These are phyloP conservation scores for Raffaelea ambrosiae DNA, from an alignment of 2,329 filamentous ascomycete species.

Conservation along the genomic window DNA sequence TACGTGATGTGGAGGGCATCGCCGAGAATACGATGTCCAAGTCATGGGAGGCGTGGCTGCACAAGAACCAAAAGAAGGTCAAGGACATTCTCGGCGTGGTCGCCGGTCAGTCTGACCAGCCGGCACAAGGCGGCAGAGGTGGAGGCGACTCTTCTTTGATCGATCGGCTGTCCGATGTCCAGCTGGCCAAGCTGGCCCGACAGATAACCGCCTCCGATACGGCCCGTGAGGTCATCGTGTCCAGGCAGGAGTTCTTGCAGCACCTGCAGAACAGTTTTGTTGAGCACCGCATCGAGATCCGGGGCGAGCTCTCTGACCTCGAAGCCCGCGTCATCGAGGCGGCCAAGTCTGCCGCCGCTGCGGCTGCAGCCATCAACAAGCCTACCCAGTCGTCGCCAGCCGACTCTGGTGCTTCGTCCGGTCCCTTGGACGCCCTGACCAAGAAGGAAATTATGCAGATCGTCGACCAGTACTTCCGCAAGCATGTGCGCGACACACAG, in stretches of 20 bases:
- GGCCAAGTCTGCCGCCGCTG: slow-evolving; percentile 3
- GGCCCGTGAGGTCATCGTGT: slow-evolving; percentile 30
- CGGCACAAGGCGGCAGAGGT: not conserved
- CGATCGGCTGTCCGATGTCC: slow-evolving; percentile 21
- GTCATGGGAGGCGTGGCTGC: slow-evolving; percentile 45
- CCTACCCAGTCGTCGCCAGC: not conserved
- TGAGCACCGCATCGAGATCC: slow-evolving; percentile 28
- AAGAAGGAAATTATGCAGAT: slow-evolving; percentile 31
- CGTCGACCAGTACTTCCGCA: slow-evolving; percentile 31
- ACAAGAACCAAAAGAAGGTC: slow-evolving; percentile 37
- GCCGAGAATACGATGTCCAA: slow-evolving; percentile 24
- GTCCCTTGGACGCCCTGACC: too few species aligned
- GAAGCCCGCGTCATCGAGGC: slow-evolving; percentile 17
- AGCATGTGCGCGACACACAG: slow-evolving; percentile 34
- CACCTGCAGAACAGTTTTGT: slow-evolving; percentile 31
- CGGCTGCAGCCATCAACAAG: not conserved
- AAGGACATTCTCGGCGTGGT: slow-evolving; percentile 16
- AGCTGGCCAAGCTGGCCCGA: slow-evolving; percentile 27
- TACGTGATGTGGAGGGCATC: slow-evolving; percentile 17
- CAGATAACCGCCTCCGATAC: slow-evolving; percentile 24
- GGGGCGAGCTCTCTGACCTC: slow-evolving; percentile 29
- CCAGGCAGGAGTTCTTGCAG: slow-evolving; percentile 39
- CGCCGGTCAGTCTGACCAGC: not conserved
- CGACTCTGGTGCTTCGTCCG: not conserved
- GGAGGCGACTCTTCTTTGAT: slow-evolving; percentile 11